Conservation (phyloP, 306 rosid species). For the Gastrolobium bilobum region DNA sequence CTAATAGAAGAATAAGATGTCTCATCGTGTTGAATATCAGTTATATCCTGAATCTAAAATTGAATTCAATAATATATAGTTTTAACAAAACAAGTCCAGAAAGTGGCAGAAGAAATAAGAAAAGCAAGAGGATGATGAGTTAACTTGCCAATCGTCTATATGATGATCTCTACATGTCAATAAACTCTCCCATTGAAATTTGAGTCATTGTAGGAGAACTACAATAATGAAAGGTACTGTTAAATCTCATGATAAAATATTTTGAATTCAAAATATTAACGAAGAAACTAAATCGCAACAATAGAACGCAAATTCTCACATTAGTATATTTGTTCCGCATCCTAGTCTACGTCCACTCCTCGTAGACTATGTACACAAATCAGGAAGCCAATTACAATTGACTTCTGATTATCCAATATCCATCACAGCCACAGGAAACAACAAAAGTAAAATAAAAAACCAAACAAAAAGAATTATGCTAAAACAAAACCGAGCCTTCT, state of each 20-base stretch:
- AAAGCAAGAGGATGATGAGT: conserved; percentile 2
- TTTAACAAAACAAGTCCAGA: background rate
- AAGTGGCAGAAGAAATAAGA: conserved; percentile 23
- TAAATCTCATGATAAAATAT: conserved; percentile 31
- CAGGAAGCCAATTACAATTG: conserved; percentile 75
- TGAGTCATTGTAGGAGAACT: background rate
- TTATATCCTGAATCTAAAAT: too few relatives aligned
- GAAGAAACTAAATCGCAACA: conserved; percentile 4
- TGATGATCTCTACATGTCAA: conserved; percentile 11
- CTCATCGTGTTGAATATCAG: too few relatives aligned
- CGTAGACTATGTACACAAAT: conserved; percentile 59
- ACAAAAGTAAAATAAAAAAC: conserved; percentile 13
- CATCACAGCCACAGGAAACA: conserved; percentile 34
- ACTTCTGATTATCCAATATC: conserved; percentile 51
- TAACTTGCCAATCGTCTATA: conserved; percentile 3
- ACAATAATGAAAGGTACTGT: background rate
- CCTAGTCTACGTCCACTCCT: conserved; percentile 49
- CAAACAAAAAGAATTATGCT: conserved; percentile 38
- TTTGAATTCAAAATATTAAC: conserved; percentile 28
- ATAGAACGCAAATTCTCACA: conserved; percentile 32
- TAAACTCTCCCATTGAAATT: background rate
- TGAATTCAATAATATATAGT: conserved; percentile 15
- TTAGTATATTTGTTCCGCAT: conserved; percentile 44
- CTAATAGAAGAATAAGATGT: background rate
- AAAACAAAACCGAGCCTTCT: conserved; percentile 73